Percentiles rank a stretch among this genome's conserved stretches.
Evolutionary conservation across 352 stramenopile genomes (phyloP).

Genomic region (Phytophthora colocasiae): DNA sequence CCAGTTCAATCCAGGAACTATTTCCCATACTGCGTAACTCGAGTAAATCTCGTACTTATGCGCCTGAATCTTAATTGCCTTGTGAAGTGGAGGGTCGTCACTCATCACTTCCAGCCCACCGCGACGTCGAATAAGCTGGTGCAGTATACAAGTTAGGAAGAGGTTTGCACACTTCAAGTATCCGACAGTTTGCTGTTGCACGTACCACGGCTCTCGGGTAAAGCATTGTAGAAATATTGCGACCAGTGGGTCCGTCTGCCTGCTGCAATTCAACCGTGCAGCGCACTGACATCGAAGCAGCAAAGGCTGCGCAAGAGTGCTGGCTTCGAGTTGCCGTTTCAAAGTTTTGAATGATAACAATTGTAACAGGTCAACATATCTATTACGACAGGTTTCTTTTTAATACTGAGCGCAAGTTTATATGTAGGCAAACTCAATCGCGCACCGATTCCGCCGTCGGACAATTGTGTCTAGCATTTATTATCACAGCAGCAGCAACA

Average conservation of each 20-base stretch:
- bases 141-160: too few relatives aligned
- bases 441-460: slow-evolving; percentile 1
- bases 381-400: too few relatives aligned
- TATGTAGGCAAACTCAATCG: too few relatives aligned
- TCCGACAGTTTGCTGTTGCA: too few relatives aligned
- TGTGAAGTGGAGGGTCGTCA: slow-evolving; percentile 57
- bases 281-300: slow-evolving; percentile 22
- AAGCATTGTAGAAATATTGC: slow-evolving; percentile 50
- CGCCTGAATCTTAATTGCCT: slow-evolving; percentile 57
- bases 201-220: slow-evolving; percentile 47
- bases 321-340: slow-evolving; percentile 18
- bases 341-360: slow-evolving; percentile 24
- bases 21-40: slow-evolving; percentile 60
- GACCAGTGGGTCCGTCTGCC: slow-evolving; percentile 54
- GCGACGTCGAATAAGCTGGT: slow-evolving; percentile 54
- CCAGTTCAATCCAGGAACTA: too few relatives aligned
- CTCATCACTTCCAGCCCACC: slow-evolving; percentile 63
- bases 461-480: not conserved
- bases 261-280: slow-evolving; percentile 74
- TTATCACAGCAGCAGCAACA: too few relatives aligned
- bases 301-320: not conserved
- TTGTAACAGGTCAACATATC: not conserved
- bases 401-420: too few relatives aligned
- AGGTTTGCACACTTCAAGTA: too few relatives aligned
- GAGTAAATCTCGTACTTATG: slow-evolving; percentile 76